These are phyloP conservation scores for Chimonanthus praecox DNA, from an alignment of 164 flowering plant genomes.

Conservation along the genomic window DNA sequence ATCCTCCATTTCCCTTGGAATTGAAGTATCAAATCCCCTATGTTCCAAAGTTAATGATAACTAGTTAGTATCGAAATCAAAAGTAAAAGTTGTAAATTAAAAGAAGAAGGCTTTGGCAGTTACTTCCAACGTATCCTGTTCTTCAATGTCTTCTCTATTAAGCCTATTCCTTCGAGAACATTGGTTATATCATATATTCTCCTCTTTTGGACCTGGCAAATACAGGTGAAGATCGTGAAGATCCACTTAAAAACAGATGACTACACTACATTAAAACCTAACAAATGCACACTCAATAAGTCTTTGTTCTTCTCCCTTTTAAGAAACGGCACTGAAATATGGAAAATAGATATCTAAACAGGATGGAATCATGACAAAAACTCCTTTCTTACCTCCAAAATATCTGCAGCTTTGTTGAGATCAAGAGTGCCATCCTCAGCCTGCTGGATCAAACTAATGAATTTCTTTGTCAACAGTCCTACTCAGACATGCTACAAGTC, in stretches of 20 bases:
- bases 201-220: constrained; percentile 74
- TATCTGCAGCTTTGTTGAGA: constrained; percentile 85
- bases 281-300: not conserved
- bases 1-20: constrained; percentile 58
- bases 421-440: constrained; percentile 96
- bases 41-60: constrained; percentile 6
- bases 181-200: constrained; percentile 95
- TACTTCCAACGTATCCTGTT: constrained; percentile 94
- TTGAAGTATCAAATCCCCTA: constrained; percentile 76
- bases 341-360: not conserved
- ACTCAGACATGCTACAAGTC: constrained; percentile 7
- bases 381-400: constrained; percentile 57
- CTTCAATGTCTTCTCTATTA: constrained; percentile 86
- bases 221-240: constrained; percentile 1
- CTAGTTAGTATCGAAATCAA: not conserved
- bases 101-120: not conserved
- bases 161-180: constrained; percentile 95
- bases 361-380: not conserved
- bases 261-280: not conserved
- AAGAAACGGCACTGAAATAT: not conserved
- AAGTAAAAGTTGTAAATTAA: not conserved
- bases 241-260: not conserved
- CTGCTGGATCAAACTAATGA: constrained; percentile 74
- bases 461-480: constrained; percentile 92
- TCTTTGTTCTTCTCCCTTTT: not conserved